Evolutionary conservation across 495 filamentous ascomycete species (phyloP).

Genomic region (Chaetomium tenue): DNA sequence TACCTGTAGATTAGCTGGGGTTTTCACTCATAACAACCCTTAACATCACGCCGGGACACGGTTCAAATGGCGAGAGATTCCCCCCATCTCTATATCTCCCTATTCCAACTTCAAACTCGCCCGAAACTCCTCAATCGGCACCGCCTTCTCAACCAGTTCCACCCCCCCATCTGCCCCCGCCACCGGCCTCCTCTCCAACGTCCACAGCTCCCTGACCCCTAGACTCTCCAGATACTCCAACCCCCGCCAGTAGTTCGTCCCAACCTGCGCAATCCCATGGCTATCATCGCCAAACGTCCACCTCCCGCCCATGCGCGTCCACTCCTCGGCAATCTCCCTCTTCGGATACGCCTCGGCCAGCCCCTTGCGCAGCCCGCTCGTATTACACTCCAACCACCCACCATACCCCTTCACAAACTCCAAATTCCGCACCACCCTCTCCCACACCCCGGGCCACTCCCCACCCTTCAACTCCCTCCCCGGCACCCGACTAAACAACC

Average conservation of each 20-base stretch:
- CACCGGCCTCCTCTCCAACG: conserved; percentile 37
- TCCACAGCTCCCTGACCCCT: conserved; percentile 51
- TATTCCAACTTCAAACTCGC: conserved; percentile 30
- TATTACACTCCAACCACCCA: conserved; percentile 86
- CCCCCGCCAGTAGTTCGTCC: conserved; percentile 52
- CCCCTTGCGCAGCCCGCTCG: conserved; percentile 80
- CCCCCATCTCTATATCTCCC: not conserved
- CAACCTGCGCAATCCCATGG: conserved; percentile 78
- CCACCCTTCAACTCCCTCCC: conserved; percentile 54
- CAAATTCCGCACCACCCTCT: conserved; percentile 69
- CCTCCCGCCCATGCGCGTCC: conserved; percentile 61
- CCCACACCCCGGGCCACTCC: conserved; percentile 63
- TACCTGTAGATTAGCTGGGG: too few species aligned
- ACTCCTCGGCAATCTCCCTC: conserved; percentile 67
- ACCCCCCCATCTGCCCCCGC: conserved; percentile 19
- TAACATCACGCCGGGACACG: too few species aligned
- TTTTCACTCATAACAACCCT: too few species aligned
- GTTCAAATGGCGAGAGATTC: not conserved
- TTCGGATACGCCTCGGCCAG: conserved; percentile 86
- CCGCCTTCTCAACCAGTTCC: conserved; percentile 36
- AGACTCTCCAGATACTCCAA: conserved; percentile 56
- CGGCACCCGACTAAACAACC: conserved; percentile 70
- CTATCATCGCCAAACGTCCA: conserved; percentile 92
- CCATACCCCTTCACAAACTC: conserved; percentile 66
- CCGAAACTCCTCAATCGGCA: conserved; percentile 36